Percentiles rank a stretch among this genome's conserved stretches.
These are phyloP conservation scores for Sporobolomyces pararoseus DNA, from an alignment of 768 basidiomycete genomes.

Conservation along the genomic window DNA sequence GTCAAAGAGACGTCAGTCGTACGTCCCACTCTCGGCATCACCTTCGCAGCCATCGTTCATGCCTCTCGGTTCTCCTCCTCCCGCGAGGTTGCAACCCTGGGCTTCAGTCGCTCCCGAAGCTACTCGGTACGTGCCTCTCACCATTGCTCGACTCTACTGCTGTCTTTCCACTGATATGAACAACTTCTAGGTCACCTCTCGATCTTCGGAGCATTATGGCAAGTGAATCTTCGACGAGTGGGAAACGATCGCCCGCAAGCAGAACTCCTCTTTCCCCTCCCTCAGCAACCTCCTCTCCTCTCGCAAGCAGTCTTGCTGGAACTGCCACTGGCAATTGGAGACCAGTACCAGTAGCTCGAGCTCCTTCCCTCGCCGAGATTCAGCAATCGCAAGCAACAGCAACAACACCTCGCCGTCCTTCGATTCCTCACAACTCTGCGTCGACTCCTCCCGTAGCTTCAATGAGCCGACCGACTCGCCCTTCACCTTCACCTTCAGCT, in stretches of 20 bases:
- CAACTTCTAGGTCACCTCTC: slow-evolving; percentile 1
- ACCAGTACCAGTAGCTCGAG: slow-evolving; percentile 1
- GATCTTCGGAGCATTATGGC: slow-evolving; percentile 39
- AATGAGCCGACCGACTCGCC: background rate
- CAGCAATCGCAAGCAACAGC: slow-evolving; percentile 16
- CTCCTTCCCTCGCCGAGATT: slow-evolving; percentile 27
- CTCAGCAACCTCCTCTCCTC: background rate
- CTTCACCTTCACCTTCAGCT: slow-evolving; percentile 1
- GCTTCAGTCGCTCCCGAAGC: slow-evolving; percentile 14
- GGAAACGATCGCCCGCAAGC: background rate
- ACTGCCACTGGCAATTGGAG: slow-evolving; percentile 19
- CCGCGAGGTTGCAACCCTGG: slow-evolving; percentile 35
- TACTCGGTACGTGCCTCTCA: background rate
- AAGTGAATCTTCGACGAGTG: slow-evolving; percentile 8
- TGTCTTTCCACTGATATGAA: background rate
- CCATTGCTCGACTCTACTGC: no score
- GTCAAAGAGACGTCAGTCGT: background rate
- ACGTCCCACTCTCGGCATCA: slow-evolving; percentile 5
- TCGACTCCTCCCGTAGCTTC: background rate
- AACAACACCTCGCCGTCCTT: slow-evolving; percentile 5
- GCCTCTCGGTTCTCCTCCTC: slow-evolving; percentile 39
- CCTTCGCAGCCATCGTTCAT: slow-evolving; percentile 33
- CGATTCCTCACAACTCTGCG: slow-evolving; percentile 1
- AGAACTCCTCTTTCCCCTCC: background rate
- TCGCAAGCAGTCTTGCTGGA: background rate